Evolutionary conservation across 2,329 filamentous ascomycete species (phyloP), one percentile per base, ranked within the genome.

Genomic region (Cladosporium oxysporum): DNA sequence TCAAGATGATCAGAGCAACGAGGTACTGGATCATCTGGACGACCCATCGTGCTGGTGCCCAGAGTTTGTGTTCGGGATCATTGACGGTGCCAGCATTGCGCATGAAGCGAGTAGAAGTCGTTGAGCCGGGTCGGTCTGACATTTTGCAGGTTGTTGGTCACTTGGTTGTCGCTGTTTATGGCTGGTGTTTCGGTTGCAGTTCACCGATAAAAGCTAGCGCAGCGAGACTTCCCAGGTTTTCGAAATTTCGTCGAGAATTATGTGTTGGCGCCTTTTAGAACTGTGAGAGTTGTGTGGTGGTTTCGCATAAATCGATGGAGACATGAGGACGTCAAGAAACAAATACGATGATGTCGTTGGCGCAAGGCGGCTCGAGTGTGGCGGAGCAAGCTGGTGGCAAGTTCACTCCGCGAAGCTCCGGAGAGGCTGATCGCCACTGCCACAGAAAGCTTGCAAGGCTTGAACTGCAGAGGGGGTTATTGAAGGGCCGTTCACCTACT

Each of bases 1-100:
- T 72, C 23, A 73, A 64, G 35, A 74, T 69, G 29, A 73, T 61
- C 31, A 74, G 63, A 1, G 72, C 72, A 21, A 73, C 67, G 26
- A 73, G 64, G 41, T 72, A 72, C 62, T 73, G 72, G 3, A 73
- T 66, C 65, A 72, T 68, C 31, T 68, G 66, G 14, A 69, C 70
- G 16, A 73, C 60, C 70, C 71, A 73, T 63, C 67, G 66, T 10
- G 71, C 72, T 6, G 72, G 72, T 35, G 47, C 67, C 71, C 71
- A 73, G 4, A 73, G 67, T 37, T 72, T 71, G 53, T 68, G 50
- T 3, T 73, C 71, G 5, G 71, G 71, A 55, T 73, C 71, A 47
- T 69, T 68, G 29, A 73, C 71, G 21, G 66, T 58, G 44, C 72
- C 68, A 37, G 72, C 72, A 18, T 66, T 67, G n/a, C 70, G 69